Evolutionary conservation across 257 asterid genomes (phyloP), one percentile per base, ranked within the genome.

Genomic region (Solanum paucissectum): DNA sequence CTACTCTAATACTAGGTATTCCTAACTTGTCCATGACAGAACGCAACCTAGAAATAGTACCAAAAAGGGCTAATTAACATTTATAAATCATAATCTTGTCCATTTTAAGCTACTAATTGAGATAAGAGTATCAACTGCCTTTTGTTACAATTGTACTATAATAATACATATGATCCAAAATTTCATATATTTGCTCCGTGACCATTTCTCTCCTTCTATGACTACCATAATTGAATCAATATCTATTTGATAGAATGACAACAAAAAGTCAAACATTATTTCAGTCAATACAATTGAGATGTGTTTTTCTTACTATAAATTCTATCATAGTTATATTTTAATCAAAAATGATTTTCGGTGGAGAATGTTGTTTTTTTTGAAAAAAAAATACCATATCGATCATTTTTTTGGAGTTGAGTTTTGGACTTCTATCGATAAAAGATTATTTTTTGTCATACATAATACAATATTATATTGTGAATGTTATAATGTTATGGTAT

Each of bases 261-360:
- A 69, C 38, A 29, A 69, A 69, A 69, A 29, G 23, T 27, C 37
- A 29, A 27, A 69, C 38, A 69, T 14, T 20, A 69, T 29, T 69
- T 69, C 38, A 29, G 23, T 66, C 10, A 27, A 68, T 68, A 27
- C 20, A 13, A 69, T 69, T 23, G 13, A 9, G 29, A 4, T 23
- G 13, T 23, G 14, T 0, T 23, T 23, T 23, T 9, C 64, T 55
- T 60, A 9, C 2, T 2, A 9, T 9, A 9, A 23, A 60, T 60
- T 60, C 29, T 60, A 21, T 9, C 29, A 23, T 60, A 2, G 23
- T 60, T 60, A 60, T 60, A 9, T 12, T 60, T 23, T 9, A 23
- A 9, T 60, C 0, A n/a, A 9, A 60, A 60, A 60, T 3, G 12
- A 60, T 1, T 0, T 8, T 21, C 0, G 2, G 13, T 3, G 11